Percentiles rank a stretch among this genome's conserved stretches.
Evolutionary conservation across 805 yeast species (phyloP).

Genomic region (Kluyveromyces nonfermentans): DNA sequence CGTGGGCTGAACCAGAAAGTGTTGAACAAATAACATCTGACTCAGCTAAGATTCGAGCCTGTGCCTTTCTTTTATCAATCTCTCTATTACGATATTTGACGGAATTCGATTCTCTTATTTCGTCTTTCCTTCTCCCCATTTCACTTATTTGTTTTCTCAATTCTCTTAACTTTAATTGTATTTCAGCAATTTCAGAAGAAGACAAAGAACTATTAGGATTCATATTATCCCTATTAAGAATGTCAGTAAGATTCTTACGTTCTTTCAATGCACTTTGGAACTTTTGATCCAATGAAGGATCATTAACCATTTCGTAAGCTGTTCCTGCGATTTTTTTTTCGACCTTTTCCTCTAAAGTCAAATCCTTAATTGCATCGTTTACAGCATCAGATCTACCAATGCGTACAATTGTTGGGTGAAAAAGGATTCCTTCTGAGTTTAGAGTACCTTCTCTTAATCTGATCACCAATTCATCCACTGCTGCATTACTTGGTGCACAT

Average conservation of each 20-base stretch:
- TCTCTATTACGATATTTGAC: conserved; percentile 68
- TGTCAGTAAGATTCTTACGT: conserved; percentile 44
- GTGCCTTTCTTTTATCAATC: conserved; percentile 64
- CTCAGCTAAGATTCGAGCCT: conserved; percentile 56
- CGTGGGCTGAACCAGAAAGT: conserved; percentile 90
- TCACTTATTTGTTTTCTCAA: conserved; percentile 56
- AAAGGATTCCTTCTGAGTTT: conserved; percentile 42
- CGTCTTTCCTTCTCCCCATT: conserved; percentile 65
- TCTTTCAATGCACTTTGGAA: conserved; percentile 46
- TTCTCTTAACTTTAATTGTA: conserved; percentile 44
- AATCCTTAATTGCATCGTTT: conserved; percentile 68
- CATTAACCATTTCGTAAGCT: conserved; percentile 29
- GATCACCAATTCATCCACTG: conserved; percentile 88
- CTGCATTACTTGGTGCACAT: conserved; percentile 99
- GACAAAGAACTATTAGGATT: conserved; percentile 38
- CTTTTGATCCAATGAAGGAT: conserved; percentile 39
- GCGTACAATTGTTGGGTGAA: conserved; percentile 66
- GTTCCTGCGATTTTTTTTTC: conserved; percentile 45
- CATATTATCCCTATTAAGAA: conserved; percentile 33
- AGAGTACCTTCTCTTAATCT: conserved; percentile 69
- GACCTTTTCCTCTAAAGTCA: conserved; percentile 79
- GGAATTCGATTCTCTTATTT: conserved; percentile 63
- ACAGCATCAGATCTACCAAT: conserved; percentile 86
- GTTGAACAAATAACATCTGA: conserved; percentile 90
- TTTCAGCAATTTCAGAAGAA: conserved; percentile 37